Conservation (phyloP, 805 yeast genomes). For the Yamadazyma laniorum region DNA sequence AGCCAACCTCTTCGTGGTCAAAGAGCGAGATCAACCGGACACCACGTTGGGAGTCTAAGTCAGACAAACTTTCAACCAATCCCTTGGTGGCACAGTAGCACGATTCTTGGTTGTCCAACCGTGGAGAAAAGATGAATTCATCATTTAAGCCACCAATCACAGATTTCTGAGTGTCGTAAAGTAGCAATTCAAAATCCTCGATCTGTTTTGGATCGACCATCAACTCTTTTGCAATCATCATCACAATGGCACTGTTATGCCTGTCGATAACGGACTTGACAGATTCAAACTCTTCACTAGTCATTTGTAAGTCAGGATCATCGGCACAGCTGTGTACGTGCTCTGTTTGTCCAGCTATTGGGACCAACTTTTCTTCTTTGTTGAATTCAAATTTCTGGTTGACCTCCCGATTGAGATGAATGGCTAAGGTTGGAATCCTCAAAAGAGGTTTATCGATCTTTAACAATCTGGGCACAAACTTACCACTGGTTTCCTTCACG, state of each 20-base stretch:
- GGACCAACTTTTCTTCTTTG: slow-evolving; percentile 80
- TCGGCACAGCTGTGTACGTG: slow-evolving; percentile 46
- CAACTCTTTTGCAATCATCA: slow-evolving; percentile 65
- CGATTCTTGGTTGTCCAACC: slow-evolving; percentile 87
- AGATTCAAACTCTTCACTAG: slow-evolving; percentile 59
- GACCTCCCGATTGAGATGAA: slow-evolving; percentile 79
- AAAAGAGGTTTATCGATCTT: slow-evolving; percentile 81
- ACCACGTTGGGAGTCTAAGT: slow-evolving; percentile 48
- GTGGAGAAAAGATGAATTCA: slow-evolving; percentile 88
- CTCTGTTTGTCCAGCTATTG: slow-evolving; percentile 68
- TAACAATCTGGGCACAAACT: slow-evolving; percentile 62
- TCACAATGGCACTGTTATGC: slow-evolving; percentile 72
- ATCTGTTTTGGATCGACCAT: slow-evolving; percentile 53
- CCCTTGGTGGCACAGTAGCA: slow-evolving; percentile 80
- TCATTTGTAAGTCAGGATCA: slow-evolving; percentile 46
- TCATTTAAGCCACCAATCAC: slow-evolving; percentile 84
- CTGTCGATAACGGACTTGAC: slow-evolving; percentile 65
- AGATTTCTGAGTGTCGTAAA: slow-evolving; percentile 83
- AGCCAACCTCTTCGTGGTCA: slow-evolving; percentile 96
- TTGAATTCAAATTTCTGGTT: slow-evolving; percentile 82
- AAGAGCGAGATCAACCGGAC: slow-evolving; percentile 78
- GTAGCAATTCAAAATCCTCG: slow-evolving; percentile 85
- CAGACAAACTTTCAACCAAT: slow-evolving; percentile 51
- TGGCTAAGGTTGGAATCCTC: slow-evolving; percentile 92
- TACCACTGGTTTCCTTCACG: slow-evolving; percentile 42